A percentile compares a stretch with the other conserved stretches of the same genome.
These are phyloP conservation scores for Entelexis paramagnoliae DNA, from an alignment of 1,139 yeast species.

Conservation along the genomic window DNA sequence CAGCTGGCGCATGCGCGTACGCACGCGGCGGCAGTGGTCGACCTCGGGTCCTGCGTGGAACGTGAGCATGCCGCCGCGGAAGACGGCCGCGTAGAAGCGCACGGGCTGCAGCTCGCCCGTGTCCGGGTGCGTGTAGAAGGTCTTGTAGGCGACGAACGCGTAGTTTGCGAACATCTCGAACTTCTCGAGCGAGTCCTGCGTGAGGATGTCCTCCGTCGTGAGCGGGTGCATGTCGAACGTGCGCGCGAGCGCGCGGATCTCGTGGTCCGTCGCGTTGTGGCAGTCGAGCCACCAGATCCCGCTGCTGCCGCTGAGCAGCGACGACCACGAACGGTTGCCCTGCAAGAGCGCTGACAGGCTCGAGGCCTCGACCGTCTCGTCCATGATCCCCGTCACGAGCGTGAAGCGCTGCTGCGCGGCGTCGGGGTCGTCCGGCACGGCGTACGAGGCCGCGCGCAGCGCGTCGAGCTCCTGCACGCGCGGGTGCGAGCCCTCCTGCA, in stretches of 20 bases:
- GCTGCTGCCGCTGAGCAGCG: conserved; percentile 30
- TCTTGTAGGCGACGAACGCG: conserved; percentile 82
- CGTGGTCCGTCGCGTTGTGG: conserved; percentile 1
- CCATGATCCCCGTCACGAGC: conserved; percentile 6
- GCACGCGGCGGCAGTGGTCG: conserved; percentile 69
- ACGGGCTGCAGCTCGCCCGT: conserved; percentile 57
- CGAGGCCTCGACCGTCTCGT: conserved; percentile 6
- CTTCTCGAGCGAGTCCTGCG: conserved; percentile 48
- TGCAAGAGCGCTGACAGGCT: conserved; percentile 5
- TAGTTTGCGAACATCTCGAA: conserved; percentile 87
- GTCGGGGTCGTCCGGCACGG: background rate
- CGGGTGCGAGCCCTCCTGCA: conserved; percentile 7
- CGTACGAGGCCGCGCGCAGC: background rate
- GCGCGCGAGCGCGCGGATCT: conserved; percentile 9
- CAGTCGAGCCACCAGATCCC: conserved; percentile 12
- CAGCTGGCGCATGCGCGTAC: conserved; percentile 81
- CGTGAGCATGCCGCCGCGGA: conserved; percentile 70
- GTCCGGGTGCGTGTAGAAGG: conserved; percentile 11
- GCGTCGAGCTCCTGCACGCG: conserved; percentile 12
- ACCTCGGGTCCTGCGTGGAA: conserved; percentile 69
- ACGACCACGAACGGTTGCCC: conserved; percentile 31
- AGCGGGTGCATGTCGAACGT: conserved; percentile 13
- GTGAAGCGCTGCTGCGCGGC: background rate
- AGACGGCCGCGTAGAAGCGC: conserved; percentile 75
- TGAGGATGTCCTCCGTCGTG: conserved; percentile 13